A percentile compares a stretch with the other conserved stretches of the same genome.
These are phyloP conservation scores for Elasticomyces elasticus DNA, from an alignment of 495 filamentous ascomycete genomes.

Conservation along the genomic window DNA sequence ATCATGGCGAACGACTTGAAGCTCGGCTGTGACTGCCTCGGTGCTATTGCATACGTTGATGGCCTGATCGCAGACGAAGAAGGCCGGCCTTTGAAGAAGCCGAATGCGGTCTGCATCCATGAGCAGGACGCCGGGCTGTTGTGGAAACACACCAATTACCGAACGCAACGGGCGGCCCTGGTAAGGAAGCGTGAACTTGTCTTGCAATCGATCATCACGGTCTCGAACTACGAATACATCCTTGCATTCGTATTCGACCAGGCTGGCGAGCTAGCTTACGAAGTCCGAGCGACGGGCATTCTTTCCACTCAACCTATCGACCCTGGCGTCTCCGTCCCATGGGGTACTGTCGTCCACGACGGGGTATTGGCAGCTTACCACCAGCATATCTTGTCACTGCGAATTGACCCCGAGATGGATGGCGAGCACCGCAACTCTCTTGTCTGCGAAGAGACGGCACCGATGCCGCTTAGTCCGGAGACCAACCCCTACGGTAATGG, in stretches of 20 bases:
- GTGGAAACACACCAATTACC: slow-evolving; percentile 79
- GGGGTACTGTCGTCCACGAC: slow-evolving; percentile 78
- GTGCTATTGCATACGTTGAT: slow-evolving; percentile 65
- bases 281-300: slow-evolving; percentile 75
- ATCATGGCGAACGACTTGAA: slow-evolving; percentile 65
- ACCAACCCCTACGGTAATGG: slow-evolving; percentile 74
- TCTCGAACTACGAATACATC: slow-evolving; percentile 59
- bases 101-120: slow-evolving; percentile 71
- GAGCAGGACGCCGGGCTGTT: slow-evolving; percentile 64
- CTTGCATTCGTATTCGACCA: slow-evolving; percentile 80
- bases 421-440: slow-evolving; percentile 62
- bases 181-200: slow-evolving; percentile 62
- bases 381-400: slow-evolving; percentile 84
- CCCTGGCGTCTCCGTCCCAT: slow-evolving; percentile 53
- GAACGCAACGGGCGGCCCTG: slow-evolving; percentile 56
- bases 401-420: slow-evolving; percentile 73
- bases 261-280: slow-evolving; percentile 67
- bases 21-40: slow-evolving; percentile 44
- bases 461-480: slow-evolving; percentile 63
- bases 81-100: slow-evolving; percentile 50
- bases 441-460: slow-evolving; percentile 60
- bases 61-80: slow-evolving; percentile 44
- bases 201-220: slow-evolving; percentile 52
- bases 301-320: slow-evolving; percentile 76
- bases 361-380: slow-evolving; percentile 70